Percentiles rank a stretch among this genome's conserved stretches.
Conservation (phyloP, 2,329 filamentous ascomycete genomes). For the Calonectria honghensis region DNA sequence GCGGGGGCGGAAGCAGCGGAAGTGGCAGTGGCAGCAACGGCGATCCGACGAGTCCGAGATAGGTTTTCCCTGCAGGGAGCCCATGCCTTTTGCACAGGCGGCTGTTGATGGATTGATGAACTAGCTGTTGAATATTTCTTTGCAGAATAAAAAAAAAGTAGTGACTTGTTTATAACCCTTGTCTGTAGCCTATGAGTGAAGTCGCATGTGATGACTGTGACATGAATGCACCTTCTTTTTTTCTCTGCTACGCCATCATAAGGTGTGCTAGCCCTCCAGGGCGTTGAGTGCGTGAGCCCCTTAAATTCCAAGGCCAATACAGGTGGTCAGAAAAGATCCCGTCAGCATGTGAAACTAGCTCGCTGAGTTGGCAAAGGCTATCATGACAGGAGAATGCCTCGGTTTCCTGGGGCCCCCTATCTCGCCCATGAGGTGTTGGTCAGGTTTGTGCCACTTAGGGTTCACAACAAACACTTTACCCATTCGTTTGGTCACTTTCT, state of each 20-base stretch:
- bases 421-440: neutral
- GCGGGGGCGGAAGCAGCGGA: slow-evolving; percentile 65
- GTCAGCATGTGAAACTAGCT: slow-evolving; percentile 1
- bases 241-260: neutral
- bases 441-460: neutral
- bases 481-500: neutral
- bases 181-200: neutral
- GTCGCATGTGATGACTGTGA: neutral
- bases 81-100: slow-evolving; percentile 31
- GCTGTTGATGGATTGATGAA: slow-evolving; percentile 35
- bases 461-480: neutral
- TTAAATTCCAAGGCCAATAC: neutral
- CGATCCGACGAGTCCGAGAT: slow-evolving; percentile 70
- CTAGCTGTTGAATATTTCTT: slow-evolving; percentile 53
- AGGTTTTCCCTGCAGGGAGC: slow-evolving; percentile 37
- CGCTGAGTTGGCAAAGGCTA: neutral
- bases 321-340: neutral
- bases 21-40: slow-evolving; percentile 71
- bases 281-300: neutral
- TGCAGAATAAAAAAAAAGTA: slow-evolving; percentile 53
- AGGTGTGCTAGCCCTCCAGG: no score
- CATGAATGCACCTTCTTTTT: neutral
- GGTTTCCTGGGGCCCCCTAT: neutral
- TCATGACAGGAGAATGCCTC: neutral
- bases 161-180: slow-evolving; percentile 51